These are phyloP conservation scores for Myriosclerotinia curreyana DNA, from an alignment of 2,329 filamentous ascomycete genomes.

Conservation along the genomic window DNA sequence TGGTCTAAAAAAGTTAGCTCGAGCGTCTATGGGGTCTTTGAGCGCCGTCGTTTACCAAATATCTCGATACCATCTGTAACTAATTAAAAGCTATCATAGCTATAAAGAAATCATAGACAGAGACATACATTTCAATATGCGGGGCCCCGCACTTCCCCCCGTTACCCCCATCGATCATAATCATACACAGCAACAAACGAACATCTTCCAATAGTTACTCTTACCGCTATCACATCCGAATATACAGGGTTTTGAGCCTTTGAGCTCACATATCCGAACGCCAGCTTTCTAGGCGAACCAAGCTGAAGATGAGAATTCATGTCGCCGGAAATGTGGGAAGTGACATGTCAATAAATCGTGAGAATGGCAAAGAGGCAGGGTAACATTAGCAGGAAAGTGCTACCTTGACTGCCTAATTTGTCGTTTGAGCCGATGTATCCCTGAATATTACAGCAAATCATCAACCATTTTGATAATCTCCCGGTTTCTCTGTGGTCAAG, in stretches of 20 bases:
- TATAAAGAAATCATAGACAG: background rate
- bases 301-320: background rate
- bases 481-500: background rate
- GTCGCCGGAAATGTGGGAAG: slow-evolving; percentile 4
- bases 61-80: too few relatives aligned
- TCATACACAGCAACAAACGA: background rate
- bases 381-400: background rate
- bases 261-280: background rate
- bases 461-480: background rate
- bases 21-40: background rate
- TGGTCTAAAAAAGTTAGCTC: background rate
- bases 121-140: background rate
- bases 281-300: background rate
- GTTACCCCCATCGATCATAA: background rate
- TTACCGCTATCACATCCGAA: background rate
- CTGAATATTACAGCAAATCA: background rate
- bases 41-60: background rate
- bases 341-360: background rate
- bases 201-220: background rate
- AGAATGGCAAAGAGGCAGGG: too few relatives aligned
- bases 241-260: background rate
- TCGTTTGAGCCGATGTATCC: background rate
- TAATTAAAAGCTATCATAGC: too few relatives aligned
- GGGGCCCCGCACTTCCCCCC: slow-evolving; percentile 15
- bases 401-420: background rate